Evolutionary conservation across 225 moss, liverwort and hornwort species (phyloP), one percentile per base, ranked within the genome.

Genomic region (Thuidium tamariscinum): DNA sequence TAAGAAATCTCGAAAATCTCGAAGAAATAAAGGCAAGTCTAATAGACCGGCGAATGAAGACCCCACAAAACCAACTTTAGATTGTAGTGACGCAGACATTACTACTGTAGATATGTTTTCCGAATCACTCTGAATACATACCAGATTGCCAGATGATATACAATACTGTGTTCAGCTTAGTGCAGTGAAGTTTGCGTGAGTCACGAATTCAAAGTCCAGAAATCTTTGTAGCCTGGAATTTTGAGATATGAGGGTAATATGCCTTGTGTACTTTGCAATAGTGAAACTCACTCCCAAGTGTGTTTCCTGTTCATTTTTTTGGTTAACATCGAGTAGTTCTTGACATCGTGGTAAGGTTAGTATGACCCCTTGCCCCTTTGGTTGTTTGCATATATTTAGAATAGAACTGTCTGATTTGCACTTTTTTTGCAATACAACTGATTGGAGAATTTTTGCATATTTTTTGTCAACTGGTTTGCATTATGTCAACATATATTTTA

Each of bases 1-100:
- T 56, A 95, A 88, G 80, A 93, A 90, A 81, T 81, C 82, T 79
- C 84, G 84, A 46, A 88, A 89, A 68, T 71, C 85, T 57, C 82
- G 88, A 61, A 91, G 88, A 87, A 85, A 69, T 69, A 88, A 87
- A 51, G 77, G 60, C 68, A 88, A 85, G 75, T 75, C 87, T 51
- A 74, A 80, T 77, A 86, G 61, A 60, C 74, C 25, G 73, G 59
- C 49, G 32, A 37, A 55, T 46, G 41, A 52, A 32, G 65, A 56
- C 32, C 29, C 55, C 57, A 41, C 56, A 75, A 51, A 60, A 15
- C 72, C 42, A 57, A 8, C 51, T 16, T 54, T 61, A 86, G 86
- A 88, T 76, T 88, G 70, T 59, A 34, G 39, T 32, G 83, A 78
- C 63, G 69, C 46, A 64, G 82, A 83, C 69, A 17, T 73, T 42